These are phyloP conservation scores for Gnetum montanum DNA, from an alignment of 75 land plant species.

Conservation along the genomic window DNA sequence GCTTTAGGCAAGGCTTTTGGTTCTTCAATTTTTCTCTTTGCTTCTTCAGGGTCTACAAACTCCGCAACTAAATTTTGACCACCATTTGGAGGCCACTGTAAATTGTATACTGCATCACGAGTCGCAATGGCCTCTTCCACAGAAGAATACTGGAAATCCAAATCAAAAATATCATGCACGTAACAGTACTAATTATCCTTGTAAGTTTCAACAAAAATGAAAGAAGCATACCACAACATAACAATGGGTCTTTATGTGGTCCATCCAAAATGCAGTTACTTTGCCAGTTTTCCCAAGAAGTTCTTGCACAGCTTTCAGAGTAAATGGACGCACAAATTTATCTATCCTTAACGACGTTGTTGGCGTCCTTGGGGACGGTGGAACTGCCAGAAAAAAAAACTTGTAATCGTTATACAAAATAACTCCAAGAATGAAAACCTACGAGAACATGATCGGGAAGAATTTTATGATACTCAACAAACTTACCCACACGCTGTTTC, in stretches of 20 bases:
- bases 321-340: constrained; percentile 93
- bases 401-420: neutral
- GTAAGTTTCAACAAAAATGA: neutral
- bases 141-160: constrained; percentile 65
- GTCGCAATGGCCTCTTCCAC: constrained; percentile 84
- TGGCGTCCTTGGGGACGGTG: constrained; percentile 57
- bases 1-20: constrained; percentile 23
- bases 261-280: constrained; percentile 88
- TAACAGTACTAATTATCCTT: neutral
- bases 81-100: constrained; percentile 90
- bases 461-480: neutral
- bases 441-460: neutral
- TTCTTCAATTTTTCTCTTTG: constrained; percentile 52
- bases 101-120: constrained; percentile 84
- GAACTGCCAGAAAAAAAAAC: constrained; percentile 49
- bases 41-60: constrained; percentile 86
- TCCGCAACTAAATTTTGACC: constrained; percentile 75
- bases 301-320: constrained; percentile 88
- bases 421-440: neutral
- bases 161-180: too few species aligned
- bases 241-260: constrained; percentile 96
- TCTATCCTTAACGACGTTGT: constrained; percentile 81
- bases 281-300: constrained; percentile 77
- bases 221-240: constrained; percentile 76
- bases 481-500: constrained; percentile 60